Evolutionary conservation across 2,329 filamentous ascomycete genomes (phyloP).

Genomic region (Arachnopeziza araneosa): DNA sequence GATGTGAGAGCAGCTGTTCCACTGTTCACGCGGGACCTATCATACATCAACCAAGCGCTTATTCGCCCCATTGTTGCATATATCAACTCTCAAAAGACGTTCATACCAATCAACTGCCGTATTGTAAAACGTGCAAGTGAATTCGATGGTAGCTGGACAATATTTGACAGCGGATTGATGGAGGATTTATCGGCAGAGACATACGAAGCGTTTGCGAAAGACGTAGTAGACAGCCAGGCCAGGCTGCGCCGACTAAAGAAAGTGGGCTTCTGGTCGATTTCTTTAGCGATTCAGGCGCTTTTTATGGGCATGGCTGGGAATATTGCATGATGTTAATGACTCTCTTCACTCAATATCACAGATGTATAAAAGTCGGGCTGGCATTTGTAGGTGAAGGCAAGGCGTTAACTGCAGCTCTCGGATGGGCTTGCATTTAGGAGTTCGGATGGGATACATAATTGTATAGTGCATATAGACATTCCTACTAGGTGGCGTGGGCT

Average conservation of each 20-base stretch:
- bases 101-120: conserved; percentile 91
- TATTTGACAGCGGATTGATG: conserved; percentile 90
- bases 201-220: conserved; percentile 87
- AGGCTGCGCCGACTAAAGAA: conserved; percentile 85
- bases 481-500: background rate
- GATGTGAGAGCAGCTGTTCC: conserved; percentile 90
- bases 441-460: background rate
- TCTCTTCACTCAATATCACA: conserved; percentile 13
- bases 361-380: conserved; percentile 19
- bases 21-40: conserved; percentile 84
- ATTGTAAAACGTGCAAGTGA: conserved; percentile 85
- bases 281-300: conserved; percentile 84
- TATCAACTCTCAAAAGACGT: conserved; percentile 91
- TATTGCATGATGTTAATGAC: conserved; percentile 41
- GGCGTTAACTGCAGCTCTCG: background rate
- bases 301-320: conserved; percentile 94
- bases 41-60: conserved; percentile 92
- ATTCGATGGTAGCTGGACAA: conserved; percentile 93
- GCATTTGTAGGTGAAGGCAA: conserved; percentile 7
- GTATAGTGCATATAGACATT: background rate
- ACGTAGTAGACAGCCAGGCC: conserved; percentile 85
- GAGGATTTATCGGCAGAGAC: conserved; percentile 90
- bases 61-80: conserved; percentile 96
- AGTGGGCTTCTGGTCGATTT: conserved; percentile 93
- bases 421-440: background rate